These are phyloP conservation scores for Allodekkera sacchari DNA, from an alignment of 805 yeast species.

Conservation along the genomic window DNA sequence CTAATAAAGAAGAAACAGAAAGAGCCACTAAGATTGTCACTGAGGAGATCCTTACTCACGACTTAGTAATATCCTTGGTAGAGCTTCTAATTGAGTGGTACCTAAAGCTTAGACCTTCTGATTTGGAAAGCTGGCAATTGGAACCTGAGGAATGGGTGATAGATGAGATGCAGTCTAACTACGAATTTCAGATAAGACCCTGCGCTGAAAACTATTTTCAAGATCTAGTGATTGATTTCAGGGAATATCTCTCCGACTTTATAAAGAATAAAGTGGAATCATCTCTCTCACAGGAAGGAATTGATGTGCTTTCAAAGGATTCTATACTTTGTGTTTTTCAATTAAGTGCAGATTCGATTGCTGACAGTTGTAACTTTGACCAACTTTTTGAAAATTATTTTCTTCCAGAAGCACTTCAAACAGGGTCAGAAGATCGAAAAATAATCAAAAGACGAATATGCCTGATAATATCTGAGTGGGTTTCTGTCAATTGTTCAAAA, in stretches of 20 bases:
- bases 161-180: conserved; percentile 67
- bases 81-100: conserved; percentile 67
- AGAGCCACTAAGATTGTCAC: conserved; percentile 46
- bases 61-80: conserved; percentile 48
- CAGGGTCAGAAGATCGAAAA: conserved; percentile 38
- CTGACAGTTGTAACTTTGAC: conserved; percentile 62
- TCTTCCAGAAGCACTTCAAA: conserved; percentile 53
- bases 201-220: conserved; percentile 83
- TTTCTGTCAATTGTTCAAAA: conserved; percentile 52
- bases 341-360: conserved; percentile 58
- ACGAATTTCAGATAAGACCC: conserved; percentile 79
- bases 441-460: conserved; percentile 73
- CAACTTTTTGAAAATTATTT: conserved; percentile 48
- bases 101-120: conserved; percentile 63
- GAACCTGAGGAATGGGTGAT: conserved; percentile 94
- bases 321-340: conserved; percentile 79
- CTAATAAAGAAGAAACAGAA: conserved; percentile 56
- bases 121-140: conserved; percentile 69
- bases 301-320: conserved; percentile 61
- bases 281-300: conserved; percentile 22
- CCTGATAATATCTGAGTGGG: conserved; percentile 74
- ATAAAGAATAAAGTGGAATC: conserved; percentile 52
- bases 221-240: conserved; percentile 59
- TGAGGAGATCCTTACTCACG: conserved; percentile 48
- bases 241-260: conserved; percentile 42